Base-by-base conservation (phyloP, 495 filamentous ascomycete species). In the Glarea lozoyensis region DNA sequence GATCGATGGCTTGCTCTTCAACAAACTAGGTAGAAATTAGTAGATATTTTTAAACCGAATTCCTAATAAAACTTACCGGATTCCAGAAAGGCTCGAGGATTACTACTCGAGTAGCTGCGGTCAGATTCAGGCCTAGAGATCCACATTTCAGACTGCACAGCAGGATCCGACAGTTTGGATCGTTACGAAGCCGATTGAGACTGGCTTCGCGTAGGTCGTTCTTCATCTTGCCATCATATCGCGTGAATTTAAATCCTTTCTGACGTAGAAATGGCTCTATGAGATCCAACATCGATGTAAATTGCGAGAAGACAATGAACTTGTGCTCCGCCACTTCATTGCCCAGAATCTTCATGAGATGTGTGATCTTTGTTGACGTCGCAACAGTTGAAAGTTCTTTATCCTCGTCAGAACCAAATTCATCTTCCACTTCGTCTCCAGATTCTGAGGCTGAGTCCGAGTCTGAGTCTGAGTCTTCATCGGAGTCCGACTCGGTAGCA, bases 61-160 rank as follows among this genome's bases (percentile, higher is more conserved):
- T 23, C n/a, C 10, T 43, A 37, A 20, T 37, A 37, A 18, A 29
- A 69, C 78, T 62, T 72, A 84, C 79, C 35, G 92, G 84, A 63
- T 98, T 98, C 92, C 92, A 98, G 62, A 97, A 98, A 0, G 92
- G 92, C 57, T 98, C 92, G 22, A 98, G 65, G 56, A 98, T 96
- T 29, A 98, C 76, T 7, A 98, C 92, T 25, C 92, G 75, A 47
- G 83, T 88, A 12, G 92, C 92, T 0, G 90, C 92, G 3, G 93
- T 96, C 21, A 98, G 70, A 60, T 98, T 98, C 12, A 98, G 75
- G 2, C 92, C 92, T 30, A 98, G 60, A 11, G 87, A 87, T 49
- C 92, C 92, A 57, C 92, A 95, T 45, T 90, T 89, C 40, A 98
- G 69, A 64, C 81, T 87, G 63, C 92, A 98, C 9, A 98, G 81